These are phyloP conservation scores for Paramyrothecium roridum DNA, from an alignment of 2,329 filamentous ascomycete genomes.

Conservation along the genomic window DNA sequence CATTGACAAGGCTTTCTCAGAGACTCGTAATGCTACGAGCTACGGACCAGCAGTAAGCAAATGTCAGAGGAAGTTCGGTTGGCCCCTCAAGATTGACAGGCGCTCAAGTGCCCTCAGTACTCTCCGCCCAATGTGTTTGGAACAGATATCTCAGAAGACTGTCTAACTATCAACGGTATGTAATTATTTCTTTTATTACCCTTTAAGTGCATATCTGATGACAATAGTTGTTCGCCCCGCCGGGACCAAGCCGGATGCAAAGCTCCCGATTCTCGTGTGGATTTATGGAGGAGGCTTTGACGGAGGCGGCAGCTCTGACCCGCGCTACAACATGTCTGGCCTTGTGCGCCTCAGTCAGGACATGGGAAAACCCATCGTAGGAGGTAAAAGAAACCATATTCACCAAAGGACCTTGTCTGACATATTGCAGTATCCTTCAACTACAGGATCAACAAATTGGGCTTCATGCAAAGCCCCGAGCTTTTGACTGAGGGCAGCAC, in stretches of 20 bases:
- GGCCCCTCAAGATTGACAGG: too few relatives aligned
- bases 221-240: constrained; percentile 6
- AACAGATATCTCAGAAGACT: constrained; percentile 16
- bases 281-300: constrained; percentile 31
- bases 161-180: constrained; percentile 25
- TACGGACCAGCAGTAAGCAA: too few relatives aligned
- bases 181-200: not conserved
- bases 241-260: constrained; percentile 9
- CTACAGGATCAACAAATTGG: constrained; percentile 15
- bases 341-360: constrained; percentile 41
- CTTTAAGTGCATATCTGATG: too few relatives aligned
- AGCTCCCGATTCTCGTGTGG: constrained; percentile 10
- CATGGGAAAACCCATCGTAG: constrained; percentile 41
- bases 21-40: too few relatives aligned
- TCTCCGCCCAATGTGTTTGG: not conserved
- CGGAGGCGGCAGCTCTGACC: constrained; percentile 35
- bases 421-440: too few relatives aligned
- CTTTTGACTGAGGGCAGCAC: constrained; percentile 36
- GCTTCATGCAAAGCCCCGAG: constrained; percentile 45
- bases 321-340: constrained; percentile 56
- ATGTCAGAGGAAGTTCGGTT: too few relatives aligned
- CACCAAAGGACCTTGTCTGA: too few relatives aligned
- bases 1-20: too few relatives aligned
- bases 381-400: too few relatives aligned
- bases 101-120: too few relatives aligned